Percentiles rank a stretch among this genome's conserved stretches.
phyloP scores from a whole-genome alignment of 495 filamentous ascomycete species.

The Xylaria sp. region DNA sequence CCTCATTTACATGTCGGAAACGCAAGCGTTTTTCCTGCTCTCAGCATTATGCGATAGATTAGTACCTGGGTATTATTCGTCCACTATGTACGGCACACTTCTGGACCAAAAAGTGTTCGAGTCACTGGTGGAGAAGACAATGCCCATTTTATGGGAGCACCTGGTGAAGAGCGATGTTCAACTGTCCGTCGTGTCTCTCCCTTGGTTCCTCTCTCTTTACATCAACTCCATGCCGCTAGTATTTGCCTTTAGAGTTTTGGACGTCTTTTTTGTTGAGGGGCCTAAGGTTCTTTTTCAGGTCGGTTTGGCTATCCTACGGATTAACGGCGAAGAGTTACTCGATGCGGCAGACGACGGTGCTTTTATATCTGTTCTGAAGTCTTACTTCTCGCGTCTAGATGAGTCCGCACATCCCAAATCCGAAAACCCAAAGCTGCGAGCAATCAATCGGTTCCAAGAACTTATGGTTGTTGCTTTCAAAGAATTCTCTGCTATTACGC shows the following conservation, averaged over 20 bases:
- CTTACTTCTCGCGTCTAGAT: constrained; percentile 90
- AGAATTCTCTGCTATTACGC: constrained; percentile 94
- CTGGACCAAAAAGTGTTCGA: constrained; percentile 97
- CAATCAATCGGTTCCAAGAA: constrained; percentile 95
- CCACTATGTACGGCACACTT: constrained; percentile 97
- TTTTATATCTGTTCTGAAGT: constrained; percentile 94
- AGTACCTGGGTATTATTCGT: constrained; percentile 95
- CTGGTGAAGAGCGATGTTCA: constrained; percentile 94
- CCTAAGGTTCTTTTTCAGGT: constrained; percentile 98
- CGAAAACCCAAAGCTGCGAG: constrained; percentile 88
- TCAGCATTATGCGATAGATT: constrained; percentile 92
- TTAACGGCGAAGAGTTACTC: constrained; percentile 96
- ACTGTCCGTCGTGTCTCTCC: constrained; percentile 96
- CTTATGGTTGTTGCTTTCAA: constrained; percentile 99
- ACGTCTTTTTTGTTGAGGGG: constrained; percentile 98
- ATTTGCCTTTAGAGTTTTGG: constrained; percentile 93
- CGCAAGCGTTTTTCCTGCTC: constrained; percentile 93
- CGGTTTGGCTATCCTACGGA: constrained; percentile 92
- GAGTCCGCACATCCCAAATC: constrained; percentile 96
- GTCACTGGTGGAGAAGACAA: constrained; percentile 94
- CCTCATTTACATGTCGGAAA: constrained; percentile 97
- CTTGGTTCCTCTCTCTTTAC: constrained; percentile 97
- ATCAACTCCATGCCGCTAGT: constrained; percentile 99
- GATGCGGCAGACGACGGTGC: constrained; percentile 95
- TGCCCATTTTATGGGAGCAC: constrained; percentile 98